Evolutionary conservation across 768 basidiomycete species (phyloP).

Genomic region (Chalciporus sphaerocephalus): DNA sequence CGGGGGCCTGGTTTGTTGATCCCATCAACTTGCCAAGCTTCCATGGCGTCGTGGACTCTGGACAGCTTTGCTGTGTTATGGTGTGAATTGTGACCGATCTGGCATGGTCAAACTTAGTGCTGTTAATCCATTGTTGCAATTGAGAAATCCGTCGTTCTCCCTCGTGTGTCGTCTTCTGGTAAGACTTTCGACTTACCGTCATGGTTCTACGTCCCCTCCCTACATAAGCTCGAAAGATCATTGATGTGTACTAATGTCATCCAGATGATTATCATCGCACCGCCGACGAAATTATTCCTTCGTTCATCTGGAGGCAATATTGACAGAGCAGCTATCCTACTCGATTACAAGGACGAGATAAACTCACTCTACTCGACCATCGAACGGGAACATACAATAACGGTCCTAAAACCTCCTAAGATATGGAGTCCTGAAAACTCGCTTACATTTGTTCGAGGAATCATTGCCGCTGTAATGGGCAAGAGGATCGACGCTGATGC

Average conservation of each 20-base stretch:
- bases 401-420: slow-evolving; percentile 12
- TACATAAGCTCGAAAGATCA: background rate
- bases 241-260: background rate
- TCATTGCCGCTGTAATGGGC: slow-evolving; percentile 12
- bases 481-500: slow-evolving; percentile 8
- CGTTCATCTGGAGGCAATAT: background rate
- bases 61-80: too few species aligned
- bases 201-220: slow-evolving; percentile 1
- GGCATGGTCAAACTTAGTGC: too few species aligned
- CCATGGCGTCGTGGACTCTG: too few species aligned
- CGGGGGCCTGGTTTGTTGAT: too few species aligned
- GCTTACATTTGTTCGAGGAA: slow-evolving; percentile 10
- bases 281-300: slow-evolving; percentile 10
- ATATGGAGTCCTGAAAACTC: slow-evolving; percentile 15
- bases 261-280: slow-evolving; percentile 18
- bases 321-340: slow-evolving; percentile 13
- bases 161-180: slow-evolving; percentile 9
- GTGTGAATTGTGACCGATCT: too few species aligned
- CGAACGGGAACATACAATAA: slow-evolving; percentile 1
- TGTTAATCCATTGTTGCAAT: too few species aligned
- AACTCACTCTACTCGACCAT: slow-evolving; percentile 9
- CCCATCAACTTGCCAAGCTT: too few species aligned
- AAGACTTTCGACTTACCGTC: slow-evolving; percentile 1
- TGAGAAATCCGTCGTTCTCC: too few species aligned
- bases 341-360: slow-evolving; percentile 11